Evolutionary conservation across 2,329 filamentous ascomycete genomes (phyloP).

Genomic region (Leptodontidium sp.): DNA sequence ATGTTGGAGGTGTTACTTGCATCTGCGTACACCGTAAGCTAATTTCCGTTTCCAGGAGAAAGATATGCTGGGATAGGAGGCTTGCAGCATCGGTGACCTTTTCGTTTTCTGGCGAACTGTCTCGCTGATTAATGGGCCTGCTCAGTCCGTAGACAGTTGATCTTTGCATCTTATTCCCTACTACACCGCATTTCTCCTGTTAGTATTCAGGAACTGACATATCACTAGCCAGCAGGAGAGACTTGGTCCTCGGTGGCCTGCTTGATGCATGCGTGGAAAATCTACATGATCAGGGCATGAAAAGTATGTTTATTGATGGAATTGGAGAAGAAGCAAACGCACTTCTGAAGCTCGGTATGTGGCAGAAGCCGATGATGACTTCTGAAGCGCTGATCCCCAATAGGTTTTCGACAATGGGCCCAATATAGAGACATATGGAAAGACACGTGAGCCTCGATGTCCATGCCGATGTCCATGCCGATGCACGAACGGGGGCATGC

Average conservation of each 20-base stretch:
- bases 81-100: neutral
- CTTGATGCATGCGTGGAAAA: slow-evolving; percentile 60
- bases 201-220: slow-evolving; percentile 20
- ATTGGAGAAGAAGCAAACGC: slow-evolving; percentile 59
- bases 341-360: slow-evolving; percentile 61
- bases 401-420: slow-evolving; percentile 67
- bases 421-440: slow-evolving; percentile 58
- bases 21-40: slow-evolving; percentile 64
- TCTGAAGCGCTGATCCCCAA: slow-evolving; percentile 22
- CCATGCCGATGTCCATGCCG: neutral
- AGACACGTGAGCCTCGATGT: slow-evolving; percentile 8
- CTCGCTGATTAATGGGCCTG: neutral
- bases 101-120: neutral
- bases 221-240: slow-evolving; percentile 42
- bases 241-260: slow-evolving; percentile 61
- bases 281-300: slow-evolving; percentile 59
- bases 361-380: neutral
- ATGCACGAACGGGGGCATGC: neutral
- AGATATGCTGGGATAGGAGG: neutral
- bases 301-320: slow-evolving; percentile 62
- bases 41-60: slow-evolving; percentile 12
- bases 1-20: slow-evolving; percentile 67
- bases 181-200: neutral
- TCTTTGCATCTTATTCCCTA: neutral
- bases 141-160: neutral